Base-by-base conservation (phyloP, 2,329 filamentous ascomycete genomes). In the Fusarium xyrophilum region DNA sequence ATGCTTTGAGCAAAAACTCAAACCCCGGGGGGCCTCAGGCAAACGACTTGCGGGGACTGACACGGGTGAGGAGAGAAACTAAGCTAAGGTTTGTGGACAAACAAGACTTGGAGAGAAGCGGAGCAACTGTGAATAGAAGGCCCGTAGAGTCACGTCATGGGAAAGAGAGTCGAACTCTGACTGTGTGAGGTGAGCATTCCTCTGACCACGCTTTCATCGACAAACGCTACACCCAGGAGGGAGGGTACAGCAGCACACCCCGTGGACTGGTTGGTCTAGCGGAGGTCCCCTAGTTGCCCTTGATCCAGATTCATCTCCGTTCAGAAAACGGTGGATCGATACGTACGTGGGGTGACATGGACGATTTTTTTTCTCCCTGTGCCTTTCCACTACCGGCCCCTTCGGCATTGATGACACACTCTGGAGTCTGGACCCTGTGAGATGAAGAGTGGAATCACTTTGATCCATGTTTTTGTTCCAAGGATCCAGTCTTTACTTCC, bases 251-350 rank as follows among this genome's bases (percentile, higher is more conserved):
- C 5, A 6, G 7, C 23, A 62, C 47, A 11, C 60, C 33, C 46
- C 40, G 40, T 63, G 42, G 30, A 14, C 33, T 65, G 30, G 52
- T 58, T 56, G 65, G 52, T 33, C 15, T 9, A 13, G n/a, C 55
- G 61, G 59, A 43, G 53, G 19, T 1, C 43, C 27, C 58, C 60
- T 63, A 43, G 60, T 13, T 19, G 21, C 62, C 30, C 60, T 63
- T 48, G 40, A 56, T 64, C 56, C 66, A 63, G 61, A 68, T 68
- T 65, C 61, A 68, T 68, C 65, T 68, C 53, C 66, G 53, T 57
- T 55, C 38, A 36, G 62, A 46, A 68, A 68, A 68, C 62, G 62
- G 62, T 65, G 61, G 62, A 64, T 28, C 60, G 60, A 64, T 63
- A 52, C 40, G 36, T 35, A 28, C 60, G 57, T 63, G 60, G 60